Evolutionary conservation across 768 basidiomycete genomes (phyloP), one percentile per base, ranked within the genome.

Genomic region (Boletus subparvulus): DNA sequence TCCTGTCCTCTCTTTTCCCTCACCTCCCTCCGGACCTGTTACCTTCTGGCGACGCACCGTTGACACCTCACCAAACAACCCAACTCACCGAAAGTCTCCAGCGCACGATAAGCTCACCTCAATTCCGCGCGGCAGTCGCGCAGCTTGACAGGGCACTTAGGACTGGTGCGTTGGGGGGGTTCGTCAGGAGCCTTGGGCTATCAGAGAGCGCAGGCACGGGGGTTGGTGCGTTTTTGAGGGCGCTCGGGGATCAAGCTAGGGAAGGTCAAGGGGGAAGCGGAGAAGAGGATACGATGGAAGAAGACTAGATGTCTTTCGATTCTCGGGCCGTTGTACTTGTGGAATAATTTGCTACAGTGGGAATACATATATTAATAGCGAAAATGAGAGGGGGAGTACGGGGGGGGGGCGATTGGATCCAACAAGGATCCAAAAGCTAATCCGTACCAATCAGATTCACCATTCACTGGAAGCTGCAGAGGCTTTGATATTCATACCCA

Each of bases 171-270:
- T 75, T 94, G 3, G 86, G 85, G 7, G 83, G 80, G 1, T 77
- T 95, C 19, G 91, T 96, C 55, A 76, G 85, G 35, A 81, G 85
- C 26, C 76, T 97, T 8, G 94, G 93, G 3, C 74, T 97, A 37
- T 90, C 92, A 0, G 91, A 89, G 65, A 88, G 88, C 63, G 94
- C 94, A 9, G 94, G 92, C 0, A 80, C 79, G 6, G 84, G 92
- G 5, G 78, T 94, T 6, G 83, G 76, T 41, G 84, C 90, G 6
- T 96, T 96, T 71, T 75, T 97, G 70, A 79, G 85, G 39, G 92
- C 90, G 3, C 79, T 96, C 30, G 83, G 81, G 56, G 90, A 88
- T 59, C 86, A 94, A 68, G 89, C 86, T 13, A 76, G 82, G 52
- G 82, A 82, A 50, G 68, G 63, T 13, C 56, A 44, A 26, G 65